Percentiles rank a stretch among this genome's conserved stretches.
These are phyloP conservation scores for Warburgia ugandensis DNA, from an alignment of 164 flowering plant species.

Conservation along the genomic window DNA sequence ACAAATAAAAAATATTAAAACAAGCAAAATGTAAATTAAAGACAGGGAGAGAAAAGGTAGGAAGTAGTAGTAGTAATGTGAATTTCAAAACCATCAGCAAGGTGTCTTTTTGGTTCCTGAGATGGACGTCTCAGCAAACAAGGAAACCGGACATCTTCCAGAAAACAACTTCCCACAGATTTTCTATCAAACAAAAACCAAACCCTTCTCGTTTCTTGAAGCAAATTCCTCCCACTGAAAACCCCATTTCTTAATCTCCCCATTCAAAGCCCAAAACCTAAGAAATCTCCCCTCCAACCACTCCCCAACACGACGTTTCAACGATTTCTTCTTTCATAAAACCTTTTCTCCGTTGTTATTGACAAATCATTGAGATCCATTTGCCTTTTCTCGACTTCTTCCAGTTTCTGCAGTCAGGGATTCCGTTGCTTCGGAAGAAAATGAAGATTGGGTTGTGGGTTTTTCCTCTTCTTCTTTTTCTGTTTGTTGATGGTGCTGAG, in stretches of 20 bases:
- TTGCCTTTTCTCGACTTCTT: not conserved
- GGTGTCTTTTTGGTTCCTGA: constrained; percentile 11
- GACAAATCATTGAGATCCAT: not conserved
- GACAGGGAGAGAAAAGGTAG: no score
- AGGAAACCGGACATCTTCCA: not conserved
- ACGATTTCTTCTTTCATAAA: constrained; percentile 1
- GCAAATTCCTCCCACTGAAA: constrained; percentile 8
- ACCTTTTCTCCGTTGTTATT: no score
- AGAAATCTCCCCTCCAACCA: constrained; percentile 18
- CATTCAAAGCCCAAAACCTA: constrained; percentile 8
- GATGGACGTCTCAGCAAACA: constrained; percentile 23
- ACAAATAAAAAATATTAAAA: no score
- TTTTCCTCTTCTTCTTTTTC: constrained; percentile 20
- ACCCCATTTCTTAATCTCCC: constrained; percentile 7
- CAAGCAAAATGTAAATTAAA: no score
- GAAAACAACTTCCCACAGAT: constrained; percentile 2
- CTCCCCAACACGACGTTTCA: constrained; percentile 10
- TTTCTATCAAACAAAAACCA: not conserved
- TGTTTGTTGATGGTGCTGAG: constrained; percentile 23
- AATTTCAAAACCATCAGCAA: no score
- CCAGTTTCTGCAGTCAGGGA: not conserved
- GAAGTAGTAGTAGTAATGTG: no score
- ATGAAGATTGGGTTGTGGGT: constrained; percentile 32
- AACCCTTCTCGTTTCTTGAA: constrained; percentile 15
- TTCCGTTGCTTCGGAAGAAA: constrained; percentile 4